Base-by-base conservation (phyloP, 2,329 filamentous ascomycete genomes). In the Endoconidiophora laricicola region DNA sequence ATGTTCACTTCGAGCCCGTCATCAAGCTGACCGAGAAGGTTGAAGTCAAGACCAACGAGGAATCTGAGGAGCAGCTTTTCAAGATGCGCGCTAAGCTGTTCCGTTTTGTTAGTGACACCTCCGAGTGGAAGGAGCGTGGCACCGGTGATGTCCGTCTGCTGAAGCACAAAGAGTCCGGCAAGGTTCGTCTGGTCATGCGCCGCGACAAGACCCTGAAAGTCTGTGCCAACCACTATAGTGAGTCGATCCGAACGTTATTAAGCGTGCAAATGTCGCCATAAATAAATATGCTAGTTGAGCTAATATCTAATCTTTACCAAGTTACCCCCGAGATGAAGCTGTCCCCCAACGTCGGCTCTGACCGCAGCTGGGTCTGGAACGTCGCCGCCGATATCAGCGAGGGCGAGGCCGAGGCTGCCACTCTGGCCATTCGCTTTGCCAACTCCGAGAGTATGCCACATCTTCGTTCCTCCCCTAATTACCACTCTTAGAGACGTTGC, bases 51-150 rank as follows among this genome's bases (percentile, higher is more conserved):
- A 96, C 91, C 67, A 94, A 95, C 71, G 91, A 98, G 70, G 91
- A 98, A 74, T 78, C 82, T 43, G 91, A 98, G 74, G 88, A 96
- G 73, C 86, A 94, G 72, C 74, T 79, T 38, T 98, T 96, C 80
- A 96, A 96, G 81, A 95, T 96, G 90, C 86, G 91, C 61, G 91
- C 91, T 63, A 98, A 98, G 79, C 83, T 98, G 57, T 98, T 98
- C 81, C 90, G 88, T 72, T 98, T 96, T 66, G 82, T 94, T 69
- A 79, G 84, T 60, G 86, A 94, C 49, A 78, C 76, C 60, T 82
- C 82, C 66, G 91, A 96, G 73, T 98, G 91, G 91, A 98, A 96
- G 77, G 91, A 98, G 79, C 83, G 91, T 64, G 91, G 91, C 57
- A 96, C 91, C 57, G 91, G 91, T 60, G 90, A 96, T 61, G 88